Percentiles rank a stretch among this genome's conserved stretches.
Conservation (phyloP, 1,284 basidiomycete species). For the Singerocomus rubriflavus region DNA sequence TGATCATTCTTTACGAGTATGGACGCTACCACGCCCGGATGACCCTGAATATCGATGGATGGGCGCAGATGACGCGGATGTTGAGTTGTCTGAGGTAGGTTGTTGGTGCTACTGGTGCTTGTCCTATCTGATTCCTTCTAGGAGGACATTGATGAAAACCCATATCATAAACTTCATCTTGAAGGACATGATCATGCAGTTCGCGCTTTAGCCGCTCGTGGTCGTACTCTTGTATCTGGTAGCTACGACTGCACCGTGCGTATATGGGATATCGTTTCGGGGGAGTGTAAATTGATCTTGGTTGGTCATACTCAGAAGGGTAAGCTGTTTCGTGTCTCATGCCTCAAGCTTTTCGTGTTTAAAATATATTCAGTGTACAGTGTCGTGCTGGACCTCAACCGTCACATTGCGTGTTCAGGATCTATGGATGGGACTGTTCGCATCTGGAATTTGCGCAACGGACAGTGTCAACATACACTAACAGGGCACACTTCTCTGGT, state of each 20-base stretch:
- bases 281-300: constrained; percentile 76
- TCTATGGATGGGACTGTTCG: constrained; percentile 96
- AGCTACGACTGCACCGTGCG: constrained; percentile 93
- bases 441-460: constrained; percentile 84
- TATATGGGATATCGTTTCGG: constrained; percentile 93
- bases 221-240: constrained; percentile 87
- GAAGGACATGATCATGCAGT: constrained; percentile 90
- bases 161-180: constrained; percentile 82
- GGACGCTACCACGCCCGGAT: constrained; percentile 79
- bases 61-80: constrained; percentile 63
- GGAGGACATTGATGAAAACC: constrained; percentile 82
- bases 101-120: constrained; percentile 13
- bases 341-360: not conserved
- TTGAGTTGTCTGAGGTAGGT: constrained; percentile 66
- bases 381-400: constrained; percentile 80
- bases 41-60: constrained; percentile 76
- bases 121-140: constrained; percentile 20
- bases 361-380: constrained; percentile 68
- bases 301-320: constrained; percentile 91
- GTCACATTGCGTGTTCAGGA: constrained; percentile 88
- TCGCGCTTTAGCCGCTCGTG: constrained; percentile 86
- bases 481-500: constrained; percentile 88
- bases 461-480: constrained; percentile 75
- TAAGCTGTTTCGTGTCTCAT: constrained; percentile 32
- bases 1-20: constrained; percentile 87